Conservation (phyloP, 441 rosid species). For the Mallotus japonicus region DNA sequence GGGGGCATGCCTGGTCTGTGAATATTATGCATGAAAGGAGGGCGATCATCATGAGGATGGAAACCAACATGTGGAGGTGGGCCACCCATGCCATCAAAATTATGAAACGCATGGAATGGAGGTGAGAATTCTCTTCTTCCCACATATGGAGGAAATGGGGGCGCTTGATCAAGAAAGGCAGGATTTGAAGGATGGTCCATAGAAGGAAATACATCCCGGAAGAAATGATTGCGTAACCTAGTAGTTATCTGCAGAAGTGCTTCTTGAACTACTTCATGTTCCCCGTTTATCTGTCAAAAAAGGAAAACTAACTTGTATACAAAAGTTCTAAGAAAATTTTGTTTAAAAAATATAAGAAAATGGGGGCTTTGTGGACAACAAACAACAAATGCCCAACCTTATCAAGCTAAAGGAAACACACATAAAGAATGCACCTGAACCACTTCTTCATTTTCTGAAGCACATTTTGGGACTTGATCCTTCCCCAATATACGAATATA, state of each 20-base stretch:
- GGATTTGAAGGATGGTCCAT: slow-evolving; percentile 50
- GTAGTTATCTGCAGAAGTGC: slow-evolving; percentile 70
- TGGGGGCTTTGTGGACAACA: background rate
- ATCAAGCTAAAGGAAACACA: slow-evolving; percentile 13
- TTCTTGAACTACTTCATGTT: slow-evolving; percentile 62
- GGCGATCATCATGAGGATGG: slow-evolving; percentile 52
- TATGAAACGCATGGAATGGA: slow-evolving; percentile 48
- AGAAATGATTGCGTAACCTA: slow-evolving; percentile 61
- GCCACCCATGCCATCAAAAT: slow-evolving; percentile 55
- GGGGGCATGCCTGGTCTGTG: slow-evolving; percentile 50
- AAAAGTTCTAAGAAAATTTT: background rate
- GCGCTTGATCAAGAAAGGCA: slow-evolving; percentile 49
- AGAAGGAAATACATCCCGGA: slow-evolving; percentile 54
- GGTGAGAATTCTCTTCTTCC: slow-evolving; percentile 76
- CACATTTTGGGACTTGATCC: slow-evolving; percentile 74
- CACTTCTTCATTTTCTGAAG: slow-evolving; percentile 71
- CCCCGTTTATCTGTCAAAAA: slow-evolving; percentile 57
- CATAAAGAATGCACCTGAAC: slow-evolving; percentile 50
- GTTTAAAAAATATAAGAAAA: background rate
- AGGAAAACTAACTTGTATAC: background rate
- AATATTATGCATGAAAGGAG: slow-evolving; percentile 48
- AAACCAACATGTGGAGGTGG: slow-evolving; percentile 52
- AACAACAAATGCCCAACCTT: background rate
- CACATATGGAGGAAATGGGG: slow-evolving; percentile 51
- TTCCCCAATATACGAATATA: slow-evolving; percentile 68